A percentile compares a stretch with the other conserved stretches of the same genome.
These are phyloP conservation scores for Dothideomycetidae sp. DNA, from an alignment of 2,329 filamentous ascomycete species.

Conservation along the genomic window DNA sequence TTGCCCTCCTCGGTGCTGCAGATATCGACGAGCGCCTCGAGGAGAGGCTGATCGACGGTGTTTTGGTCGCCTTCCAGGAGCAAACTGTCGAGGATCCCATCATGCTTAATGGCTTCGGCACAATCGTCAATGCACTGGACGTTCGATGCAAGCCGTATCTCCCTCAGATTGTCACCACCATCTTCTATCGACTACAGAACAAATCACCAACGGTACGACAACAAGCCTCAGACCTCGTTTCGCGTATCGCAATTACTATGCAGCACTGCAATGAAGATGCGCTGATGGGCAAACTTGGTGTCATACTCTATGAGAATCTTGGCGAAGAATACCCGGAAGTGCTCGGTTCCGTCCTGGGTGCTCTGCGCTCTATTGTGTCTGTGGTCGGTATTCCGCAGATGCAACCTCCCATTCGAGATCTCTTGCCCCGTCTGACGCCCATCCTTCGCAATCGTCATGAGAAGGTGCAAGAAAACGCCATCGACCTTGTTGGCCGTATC, in stretches of 20 bases:
- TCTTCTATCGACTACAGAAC: slow-evolving; percentile 94
- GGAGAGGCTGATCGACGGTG: slow-evolving; percentile 86
- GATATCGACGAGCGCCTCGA: slow-evolving; percentile 88
- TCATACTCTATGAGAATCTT: slow-evolving; percentile 93
- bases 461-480: slow-evolving; percentile 98
- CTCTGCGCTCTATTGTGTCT: slow-evolving; percentile 87
- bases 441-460: slow-evolving; percentile 97
- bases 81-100: slow-evolving; percentile 93
- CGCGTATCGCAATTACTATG: slow-evolving; percentile 96
- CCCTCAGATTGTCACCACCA: slow-evolving; percentile 91
- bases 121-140: slow-evolving; percentile 88
- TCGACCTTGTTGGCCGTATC: slow-evolving; percentile 93
- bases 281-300: slow-evolving; percentile 84
- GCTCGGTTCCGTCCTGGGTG: slow-evolving; percentile 87
- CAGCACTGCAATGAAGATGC: slow-evolving; percentile 95
- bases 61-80: slow-evolving; percentile 92
- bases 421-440: slow-evolving; percentile 88
- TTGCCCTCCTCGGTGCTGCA: slow-evolving; percentile 81
- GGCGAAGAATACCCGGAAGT: slow-evolving; percentile 98
- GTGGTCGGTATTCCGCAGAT: slow-evolving; percentile 96
- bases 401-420: slow-evolving; percentile 94
- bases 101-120: slow-evolving; percentile 94
- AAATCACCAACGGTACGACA: slow-evolving; percentile 94
- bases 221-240: slow-evolving; percentile 91
- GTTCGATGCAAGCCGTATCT: slow-evolving; percentile 92